These are phyloP conservation scores for Penicillium digitatum DNA, from an alignment of 2,329 filamentous ascomycete species.

Conservation along the genomic window DNA sequence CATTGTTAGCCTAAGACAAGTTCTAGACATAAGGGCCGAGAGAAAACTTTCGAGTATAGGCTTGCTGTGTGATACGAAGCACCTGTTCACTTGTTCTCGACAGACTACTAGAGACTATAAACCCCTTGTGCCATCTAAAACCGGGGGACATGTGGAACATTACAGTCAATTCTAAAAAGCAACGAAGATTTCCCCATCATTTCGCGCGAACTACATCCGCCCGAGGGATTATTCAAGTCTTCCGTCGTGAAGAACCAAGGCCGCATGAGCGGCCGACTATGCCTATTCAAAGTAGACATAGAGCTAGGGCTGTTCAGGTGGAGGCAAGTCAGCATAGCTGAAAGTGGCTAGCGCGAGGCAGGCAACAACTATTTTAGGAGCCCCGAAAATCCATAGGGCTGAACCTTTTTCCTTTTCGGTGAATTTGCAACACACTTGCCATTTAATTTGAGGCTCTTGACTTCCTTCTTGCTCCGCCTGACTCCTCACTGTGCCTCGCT, in stretches of 20 bases:
- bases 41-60: not conserved
- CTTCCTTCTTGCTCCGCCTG: not conserved
- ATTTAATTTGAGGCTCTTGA: not conserved
- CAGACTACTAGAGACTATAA: too few relatives aligned
- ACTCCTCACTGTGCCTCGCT: not conserved
- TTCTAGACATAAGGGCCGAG: not conserved
- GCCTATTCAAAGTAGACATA: not conserved
- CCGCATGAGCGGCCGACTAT: too few relatives aligned
- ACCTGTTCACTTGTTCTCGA: not conserved
- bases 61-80: not conserved
- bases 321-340: not conserved
- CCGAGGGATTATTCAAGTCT: too few relatives aligned
- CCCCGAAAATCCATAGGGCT: not conserved
- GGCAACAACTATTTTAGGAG: not conserved
- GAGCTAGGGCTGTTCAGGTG: too few relatives aligned
- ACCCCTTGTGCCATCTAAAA: not conserved
- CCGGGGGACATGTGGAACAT: not conserved
- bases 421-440: not conserved
- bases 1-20: not conserved
- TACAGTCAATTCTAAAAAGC: not conserved
- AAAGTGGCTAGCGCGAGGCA: not conserved
- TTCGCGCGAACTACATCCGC: too few relatives aligned
- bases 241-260: too few relatives aligned
- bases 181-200: too few relatives aligned
- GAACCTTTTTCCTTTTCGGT: not conserved